Percentiles rank a stretch among this genome's conserved stretches.
Evolutionary conservation across 345 rosid species (phyloP).

Genomic region (Eucalyptus regnans): DNA sequence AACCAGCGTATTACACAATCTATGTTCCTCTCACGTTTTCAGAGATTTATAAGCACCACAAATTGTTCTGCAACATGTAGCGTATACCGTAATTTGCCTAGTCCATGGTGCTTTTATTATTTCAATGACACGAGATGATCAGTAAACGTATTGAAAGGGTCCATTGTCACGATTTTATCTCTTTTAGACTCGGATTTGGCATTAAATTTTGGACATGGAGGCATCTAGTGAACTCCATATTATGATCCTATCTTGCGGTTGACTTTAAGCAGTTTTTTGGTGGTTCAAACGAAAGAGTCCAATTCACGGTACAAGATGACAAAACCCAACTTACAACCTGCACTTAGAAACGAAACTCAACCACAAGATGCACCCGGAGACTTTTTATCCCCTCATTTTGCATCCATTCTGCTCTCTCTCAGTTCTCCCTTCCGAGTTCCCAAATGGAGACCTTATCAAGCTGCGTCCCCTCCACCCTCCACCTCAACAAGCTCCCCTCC

Average conservation of each 20-base stretch:
- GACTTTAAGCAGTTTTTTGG: not conserved
- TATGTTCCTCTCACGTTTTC: not conserved
- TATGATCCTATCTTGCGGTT: not conserved
- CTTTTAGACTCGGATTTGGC: not conserved
- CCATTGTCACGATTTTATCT: not conserved
- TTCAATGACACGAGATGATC: not conserved
- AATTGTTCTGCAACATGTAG: not conserved
- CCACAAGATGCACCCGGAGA: not conserved
- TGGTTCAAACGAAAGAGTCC: not conserved
- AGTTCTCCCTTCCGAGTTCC: not conserved
- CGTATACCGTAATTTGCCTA: not conserved
- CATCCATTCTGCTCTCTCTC: not conserved
- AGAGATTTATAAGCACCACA: not conserved
- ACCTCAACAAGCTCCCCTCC: constrained; percentile 15
- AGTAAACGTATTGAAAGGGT: not conserved
- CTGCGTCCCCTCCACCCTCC: constrained; percentile 26
- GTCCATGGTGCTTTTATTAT: not conserved
- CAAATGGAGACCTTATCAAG: constrained; percentile 49
- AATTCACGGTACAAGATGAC: not conserved
- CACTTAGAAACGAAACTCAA: not conserved
- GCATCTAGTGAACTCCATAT: not conserved
- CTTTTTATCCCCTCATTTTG: not conserved
- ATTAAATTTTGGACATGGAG: not conserved
- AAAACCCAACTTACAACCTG: not conserved
- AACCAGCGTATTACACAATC: no score